A percentile compares a stretch with the other conserved stretches of the same genome.
Conservation (phyloP, 2,329 filamentous ascomycete species). For the Chalaropsis ovoidea region DNA sequence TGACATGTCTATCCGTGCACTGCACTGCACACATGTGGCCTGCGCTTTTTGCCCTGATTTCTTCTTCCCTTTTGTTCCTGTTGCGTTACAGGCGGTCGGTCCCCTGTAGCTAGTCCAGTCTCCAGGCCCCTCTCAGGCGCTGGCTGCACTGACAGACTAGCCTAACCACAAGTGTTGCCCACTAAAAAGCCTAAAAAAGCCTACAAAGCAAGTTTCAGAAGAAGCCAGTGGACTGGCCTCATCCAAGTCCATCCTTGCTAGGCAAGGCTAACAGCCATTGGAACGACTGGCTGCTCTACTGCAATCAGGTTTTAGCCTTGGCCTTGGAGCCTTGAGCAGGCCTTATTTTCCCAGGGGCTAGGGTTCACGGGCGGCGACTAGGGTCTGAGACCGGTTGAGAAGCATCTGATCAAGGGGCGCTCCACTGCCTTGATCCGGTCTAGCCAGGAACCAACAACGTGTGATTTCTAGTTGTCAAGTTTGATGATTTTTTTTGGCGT, state of each 20-base stretch:
- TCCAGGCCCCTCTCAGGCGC: neutral
- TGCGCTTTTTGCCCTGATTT: neutral
- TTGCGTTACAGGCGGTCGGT: neutral
- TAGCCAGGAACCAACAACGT: slow-evolving; percentile 11
- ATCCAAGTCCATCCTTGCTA: no score
- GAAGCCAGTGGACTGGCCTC: no score
- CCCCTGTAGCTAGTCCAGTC: neutral
- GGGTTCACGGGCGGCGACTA: neutral
- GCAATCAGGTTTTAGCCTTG: slow-evolving; percentile 4
- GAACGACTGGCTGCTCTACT: neutral
- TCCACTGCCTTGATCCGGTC: neutral
- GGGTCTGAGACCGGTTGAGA: slow-evolving; percentile 13
- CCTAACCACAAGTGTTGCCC: neutral
- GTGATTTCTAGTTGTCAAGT: slow-evolving; percentile 3
- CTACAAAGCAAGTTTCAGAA: no score
- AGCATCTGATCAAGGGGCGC: slow-evolving; percentile 6
- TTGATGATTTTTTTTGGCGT: neutral
- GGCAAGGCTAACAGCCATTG: neutral
- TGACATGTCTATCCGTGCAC: slow-evolving; percentile 8
- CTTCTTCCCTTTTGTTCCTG: neutral
- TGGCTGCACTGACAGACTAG: neutral
- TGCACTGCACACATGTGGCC: neutral
- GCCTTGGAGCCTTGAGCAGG: neutral
- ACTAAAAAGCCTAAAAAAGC: neutral
- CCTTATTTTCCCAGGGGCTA: neutral